Base-by-base conservation (phyloP, 2,329 filamentous ascomycete genomes). In the Aspergillus pseudonomiae region DNA sequence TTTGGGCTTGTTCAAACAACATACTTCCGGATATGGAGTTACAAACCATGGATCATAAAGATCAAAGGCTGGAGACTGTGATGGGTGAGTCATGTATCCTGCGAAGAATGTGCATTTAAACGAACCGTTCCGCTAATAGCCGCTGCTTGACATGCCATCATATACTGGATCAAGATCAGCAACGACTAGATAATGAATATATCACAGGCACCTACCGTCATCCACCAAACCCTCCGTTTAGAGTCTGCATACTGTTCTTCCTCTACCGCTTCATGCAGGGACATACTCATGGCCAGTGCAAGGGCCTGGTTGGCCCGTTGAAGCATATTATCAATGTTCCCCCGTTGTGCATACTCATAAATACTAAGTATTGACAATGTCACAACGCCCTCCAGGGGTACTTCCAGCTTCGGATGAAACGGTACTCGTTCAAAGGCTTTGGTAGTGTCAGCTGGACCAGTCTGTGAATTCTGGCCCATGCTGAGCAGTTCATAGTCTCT, bases 81-180 rank as follows among this genome's bases (percentile, higher is more conserved):
- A 26, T 34, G 52, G 34, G 65, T 71, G 24, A 60, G 57, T 34
- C 14, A 26, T 24, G 11, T 19, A 14, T 59, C 28, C 26, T 19
- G 3, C 21, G 4, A 11, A n/a, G 26, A 24, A 28, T 24, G 26
- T 5, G 24, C n/a, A 14, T 19, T 21, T 12, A n/a, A 53, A 65
- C 75, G 65, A 77, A 82, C 81, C 65, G 78, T 80, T 61, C 82
- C 84, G 72, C 81, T 84, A 26, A 85, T 81, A 59, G 85, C 84
- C 1, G 82, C 80, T 12, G 78, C 81, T 68, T 86, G 84, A 48
- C 82, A 84, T 6, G 81, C 80, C 63, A 79, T 81, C 19, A 84
- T 78, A 63, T 85, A 86, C 75, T 82, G 32, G 16, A 3, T 10
- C 28, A 39, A 54, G 4, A 63, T 69, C 50, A 64, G 48, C 28